These are phyloP conservation scores for Apium graveolens DNA, from an alignment of 129 eudicot genomes.

Conservation along the genomic window DNA sequence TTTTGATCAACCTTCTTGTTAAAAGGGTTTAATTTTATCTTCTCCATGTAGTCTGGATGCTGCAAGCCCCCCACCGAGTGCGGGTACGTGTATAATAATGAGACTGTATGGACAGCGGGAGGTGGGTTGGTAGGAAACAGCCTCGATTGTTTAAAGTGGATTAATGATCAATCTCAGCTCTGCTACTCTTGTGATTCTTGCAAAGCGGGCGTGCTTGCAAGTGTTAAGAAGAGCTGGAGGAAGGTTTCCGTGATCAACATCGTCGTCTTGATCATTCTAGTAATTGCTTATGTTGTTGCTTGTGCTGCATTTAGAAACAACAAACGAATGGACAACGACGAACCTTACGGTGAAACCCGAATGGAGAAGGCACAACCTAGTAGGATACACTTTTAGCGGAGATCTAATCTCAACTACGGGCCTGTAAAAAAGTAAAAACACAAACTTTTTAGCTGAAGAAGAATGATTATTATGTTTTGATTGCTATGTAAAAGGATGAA, in stretches of 20 bases:
- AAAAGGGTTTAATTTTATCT: neutral
- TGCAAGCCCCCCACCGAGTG: conserved; percentile 98
- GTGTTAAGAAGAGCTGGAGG: conserved; percentile 90
- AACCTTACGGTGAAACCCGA: conserved; percentile 72
- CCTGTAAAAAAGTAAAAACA: neutral
- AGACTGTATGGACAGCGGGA: conserved; percentile 61
- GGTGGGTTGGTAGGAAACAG: conserved; percentile 34
- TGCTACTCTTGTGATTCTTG: conserved; percentile 84
- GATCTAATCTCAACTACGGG: neutral
- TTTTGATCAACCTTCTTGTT: neutral
- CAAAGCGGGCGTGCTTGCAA: conserved; percentile 82
- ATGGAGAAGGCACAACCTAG: conserved; percentile 89
- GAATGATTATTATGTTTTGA: neutral
- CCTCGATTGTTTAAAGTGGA: conserved; percentile 61
- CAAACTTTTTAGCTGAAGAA: neutral
- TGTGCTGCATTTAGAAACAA: conserved; percentile 81
- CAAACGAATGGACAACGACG: conserved; percentile 74
- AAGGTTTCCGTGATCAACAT: conserved; percentile 86
- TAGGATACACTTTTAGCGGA: conserved; percentile 57
- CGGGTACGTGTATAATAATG: conserved; percentile 62
- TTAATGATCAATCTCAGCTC: conserved; percentile 60
- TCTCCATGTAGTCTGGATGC: conserved; percentile 66
- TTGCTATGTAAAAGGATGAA: neutral
- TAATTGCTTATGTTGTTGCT: conserved; percentile 66
- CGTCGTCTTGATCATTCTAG: conserved; percentile 62